Evolutionary conservation across 768 basidiomycete genomes (phyloP).

Genomic region (Kwoniella sp.): DNA sequence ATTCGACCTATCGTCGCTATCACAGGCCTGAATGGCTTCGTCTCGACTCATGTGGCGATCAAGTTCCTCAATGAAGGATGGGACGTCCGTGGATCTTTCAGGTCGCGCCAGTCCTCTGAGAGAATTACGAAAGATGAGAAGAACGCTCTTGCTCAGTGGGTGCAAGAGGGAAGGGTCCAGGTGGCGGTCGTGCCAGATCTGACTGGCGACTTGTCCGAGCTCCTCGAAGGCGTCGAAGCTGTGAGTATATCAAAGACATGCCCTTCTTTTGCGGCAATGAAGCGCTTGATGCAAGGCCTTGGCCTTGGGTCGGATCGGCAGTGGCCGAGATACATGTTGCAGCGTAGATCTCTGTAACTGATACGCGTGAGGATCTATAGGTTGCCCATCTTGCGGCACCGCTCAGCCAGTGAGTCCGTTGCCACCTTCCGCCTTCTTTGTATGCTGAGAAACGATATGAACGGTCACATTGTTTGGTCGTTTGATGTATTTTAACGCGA

Average conservation of each 20-base stretch:
- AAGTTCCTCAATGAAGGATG: constrained; percentile 37
- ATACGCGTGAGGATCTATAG: too few relatives aligned
- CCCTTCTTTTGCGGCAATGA: neutral
- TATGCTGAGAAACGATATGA: neutral
- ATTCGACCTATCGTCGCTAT: constrained; percentile 28
- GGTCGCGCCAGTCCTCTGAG: constrained; percentile 28
- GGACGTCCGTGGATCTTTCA: constrained; percentile 38
- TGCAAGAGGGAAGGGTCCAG: constrained; percentile 16
- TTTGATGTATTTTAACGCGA: too few relatives aligned
- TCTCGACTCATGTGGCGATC: constrained; percentile 36
- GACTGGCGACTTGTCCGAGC: constrained; percentile 29
- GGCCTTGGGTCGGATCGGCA: too few relatives aligned
- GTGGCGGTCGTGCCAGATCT: constrained; percentile 36
- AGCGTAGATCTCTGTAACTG: too few relatives aligned
- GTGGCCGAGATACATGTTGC: too few relatives aligned
- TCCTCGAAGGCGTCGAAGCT: constrained; percentile 29
- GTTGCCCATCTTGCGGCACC: constrained; percentile 29
- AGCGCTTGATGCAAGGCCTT: too few relatives aligned
- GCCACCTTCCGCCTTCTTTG: too few relatives aligned
- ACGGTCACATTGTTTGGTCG: neutral
- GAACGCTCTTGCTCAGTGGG: constrained; percentile 4
- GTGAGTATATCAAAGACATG: constrained; percentile 19
- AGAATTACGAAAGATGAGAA: constrained; percentile 20
- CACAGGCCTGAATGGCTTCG: constrained; percentile 39
- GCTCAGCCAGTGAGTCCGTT: constrained; percentile 14